Evolutionary conservation across 495 filamentous ascomycete species (phyloP).

Genomic region (Penicillium alfredii): DNA sequence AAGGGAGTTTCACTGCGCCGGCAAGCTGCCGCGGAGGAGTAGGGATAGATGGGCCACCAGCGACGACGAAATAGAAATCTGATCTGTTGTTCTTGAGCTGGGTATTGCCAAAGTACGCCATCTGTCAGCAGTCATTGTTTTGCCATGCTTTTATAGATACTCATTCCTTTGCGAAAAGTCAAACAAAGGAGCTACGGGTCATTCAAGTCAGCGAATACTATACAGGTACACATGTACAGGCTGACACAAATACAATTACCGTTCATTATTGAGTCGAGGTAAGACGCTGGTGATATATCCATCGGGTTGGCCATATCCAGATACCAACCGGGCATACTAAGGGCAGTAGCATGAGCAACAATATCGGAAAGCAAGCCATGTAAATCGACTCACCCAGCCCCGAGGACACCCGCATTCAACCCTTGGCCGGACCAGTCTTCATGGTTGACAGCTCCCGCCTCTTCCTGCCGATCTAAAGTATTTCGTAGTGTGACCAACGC

Average conservation of each 20-base stretch:
- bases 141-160: conserved; percentile 16
- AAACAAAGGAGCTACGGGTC: conserved; percentile 22
- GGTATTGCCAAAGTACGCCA: too few species aligned
- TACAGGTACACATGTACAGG: neutral
- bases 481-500: conserved; percentile 28
- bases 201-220: neutral
- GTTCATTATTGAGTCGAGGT: conserved; percentile 37
- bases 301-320: conserved; percentile 11
- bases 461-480: conserved; percentile 14
- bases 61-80: too few species aligned
- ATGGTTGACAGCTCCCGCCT: conserved; percentile 3
- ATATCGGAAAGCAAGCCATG: neutral
- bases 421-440: conserved; percentile 4
- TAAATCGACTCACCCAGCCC: conserved; percentile 12
- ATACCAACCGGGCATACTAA: conserved; percentile 3
- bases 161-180: conserved; percentile 21
- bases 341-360: neutral
- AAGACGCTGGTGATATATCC: conserved; percentile 27
- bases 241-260: conserved; percentile 21
- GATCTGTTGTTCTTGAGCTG: too few species aligned
- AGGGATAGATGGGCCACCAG: too few species aligned
- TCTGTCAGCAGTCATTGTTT: too few species aligned
- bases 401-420: neutral
- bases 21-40: too few species aligned
- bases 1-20: too few species aligned